Percentiles rank a stretch among this genome's conserved stretches.
Evolutionary conservation across 1,284 basidiomycete species (phyloP).

Genomic region (Austroboletus novae-zelandiae): DNA sequence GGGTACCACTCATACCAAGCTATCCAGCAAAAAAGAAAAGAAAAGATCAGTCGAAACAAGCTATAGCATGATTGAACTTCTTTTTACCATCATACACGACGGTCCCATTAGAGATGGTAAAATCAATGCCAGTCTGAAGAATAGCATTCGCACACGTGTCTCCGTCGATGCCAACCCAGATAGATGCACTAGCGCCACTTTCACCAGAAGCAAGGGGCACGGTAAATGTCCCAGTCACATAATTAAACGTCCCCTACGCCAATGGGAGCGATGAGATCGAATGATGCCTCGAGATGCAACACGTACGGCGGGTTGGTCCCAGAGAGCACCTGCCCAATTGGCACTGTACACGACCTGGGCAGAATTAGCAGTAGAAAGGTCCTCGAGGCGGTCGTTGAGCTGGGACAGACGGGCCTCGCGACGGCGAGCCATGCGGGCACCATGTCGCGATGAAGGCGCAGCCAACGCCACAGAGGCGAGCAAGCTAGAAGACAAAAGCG

Average conservation of each 20-base stretch:
- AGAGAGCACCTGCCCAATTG: neutral
- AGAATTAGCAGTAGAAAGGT: neutral
- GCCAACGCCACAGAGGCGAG: neutral
- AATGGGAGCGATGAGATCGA: too few species aligned
- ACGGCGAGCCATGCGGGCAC: conserved; percentile 1
- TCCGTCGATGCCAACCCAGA: neutral
- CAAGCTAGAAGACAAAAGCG: neutral
- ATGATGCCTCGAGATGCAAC: too few species aligned
- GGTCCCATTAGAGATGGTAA: neutral
- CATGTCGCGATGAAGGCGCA: neutral
- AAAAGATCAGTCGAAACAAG: neutral
- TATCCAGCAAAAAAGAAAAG: neutral
- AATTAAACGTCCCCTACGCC: neutral
- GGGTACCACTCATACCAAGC: neutral
- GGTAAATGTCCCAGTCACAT: neutral
- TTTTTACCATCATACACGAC: neutral
- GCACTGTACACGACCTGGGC: neutral
- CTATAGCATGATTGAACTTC: neutral
- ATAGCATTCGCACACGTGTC: neutral
- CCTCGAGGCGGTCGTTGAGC: neutral
- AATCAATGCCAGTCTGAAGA: neutral
- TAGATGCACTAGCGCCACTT: neutral
- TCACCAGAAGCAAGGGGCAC: neutral
- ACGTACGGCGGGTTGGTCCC: neutral
- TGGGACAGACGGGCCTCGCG: conserved; percentile 1